phyloP scores from a whole-genome alignment of 257 asterid species.

The Penstemon eatonii region DNA sequence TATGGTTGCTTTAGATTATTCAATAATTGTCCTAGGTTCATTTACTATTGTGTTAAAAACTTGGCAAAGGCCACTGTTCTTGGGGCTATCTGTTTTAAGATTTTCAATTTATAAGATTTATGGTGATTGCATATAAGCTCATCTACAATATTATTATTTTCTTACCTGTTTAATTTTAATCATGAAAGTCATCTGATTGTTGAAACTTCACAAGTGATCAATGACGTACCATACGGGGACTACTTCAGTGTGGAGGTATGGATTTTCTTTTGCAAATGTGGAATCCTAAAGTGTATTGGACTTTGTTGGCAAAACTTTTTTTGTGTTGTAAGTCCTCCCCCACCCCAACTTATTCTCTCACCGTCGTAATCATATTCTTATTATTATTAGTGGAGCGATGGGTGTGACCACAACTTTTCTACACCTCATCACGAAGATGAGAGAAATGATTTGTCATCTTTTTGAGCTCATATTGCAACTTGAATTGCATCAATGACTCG shows the following conservation, averaged over 20 bases:
- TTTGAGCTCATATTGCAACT: too few species aligned
- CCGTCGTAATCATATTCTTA: neutral
- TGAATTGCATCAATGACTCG: neutral
- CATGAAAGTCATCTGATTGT: constrained; percentile 71
- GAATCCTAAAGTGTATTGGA: constrained; percentile 19
- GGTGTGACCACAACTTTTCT: neutral
- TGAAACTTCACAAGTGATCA: constrained; percentile 80
- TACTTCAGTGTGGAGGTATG: constrained; percentile 95
- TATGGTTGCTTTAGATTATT: too few species aligned
- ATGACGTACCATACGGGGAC: constrained; percentile 89
- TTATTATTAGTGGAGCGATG: neutral
- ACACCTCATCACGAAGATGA: neutral
- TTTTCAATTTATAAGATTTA: constrained; percentile 1
- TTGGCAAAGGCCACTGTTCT: constrained; percentile 14
- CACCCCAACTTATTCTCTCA: neutral
- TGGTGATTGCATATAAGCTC: constrained; percentile 11
- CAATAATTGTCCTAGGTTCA: neutral
- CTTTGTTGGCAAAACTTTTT: constrained; percentile 10
- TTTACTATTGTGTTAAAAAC: constrained; percentile 12
- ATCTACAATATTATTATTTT: constrained; percentile 18
- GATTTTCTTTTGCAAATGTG: constrained; percentile 12
- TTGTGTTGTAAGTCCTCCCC: constrained; percentile 17
- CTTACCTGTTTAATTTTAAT: constrained; percentile 29
- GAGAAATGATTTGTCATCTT: constrained; percentile 1
- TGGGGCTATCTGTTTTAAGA: constrained; percentile 6